Conservation (phyloP, 2,329 filamentous ascomycete genomes). For the Ascochyta fabae region DNA sequence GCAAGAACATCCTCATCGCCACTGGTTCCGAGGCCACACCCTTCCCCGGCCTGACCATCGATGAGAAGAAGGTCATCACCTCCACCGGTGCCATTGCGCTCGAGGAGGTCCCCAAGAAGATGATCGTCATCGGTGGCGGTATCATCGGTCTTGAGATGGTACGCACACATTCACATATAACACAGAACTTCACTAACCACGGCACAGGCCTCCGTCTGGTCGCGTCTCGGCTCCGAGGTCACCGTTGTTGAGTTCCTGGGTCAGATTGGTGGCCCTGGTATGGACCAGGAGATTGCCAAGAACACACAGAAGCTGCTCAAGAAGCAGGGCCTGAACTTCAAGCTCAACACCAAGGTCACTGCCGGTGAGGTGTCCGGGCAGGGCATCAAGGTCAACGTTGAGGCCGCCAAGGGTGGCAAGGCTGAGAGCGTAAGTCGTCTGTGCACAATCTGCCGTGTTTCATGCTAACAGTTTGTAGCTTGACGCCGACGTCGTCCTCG, state of each 20-base stretch:
- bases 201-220: constrained; percentile 83
- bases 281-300: constrained; percentile 95
- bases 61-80: constrained; percentile 96
- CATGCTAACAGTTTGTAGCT: constrained; percentile 63
- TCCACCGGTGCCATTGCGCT: constrained; percentile 94
- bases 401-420: constrained; percentile 96
- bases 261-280: constrained; percentile 96
- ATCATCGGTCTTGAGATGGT: constrained; percentile 99
- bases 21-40: constrained; percentile 95
- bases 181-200: not conserved
- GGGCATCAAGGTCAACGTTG: constrained; percentile 80
- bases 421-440: constrained; percentile 74
- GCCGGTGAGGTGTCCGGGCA: constrained; percentile 81
- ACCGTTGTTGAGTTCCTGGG: constrained; percentile 96
- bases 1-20: constrained; percentile 98
- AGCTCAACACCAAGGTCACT: constrained; percentile 93
- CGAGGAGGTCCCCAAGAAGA: constrained; percentile 89
- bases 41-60: constrained; percentile 93
- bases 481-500: constrained; percentile 92
- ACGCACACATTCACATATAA: constrained; percentile 27
- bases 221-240: constrained; percentile 88
- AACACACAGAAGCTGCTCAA: constrained; percentile 86
- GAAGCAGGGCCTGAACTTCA: constrained; percentile 99
- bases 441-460: no score
- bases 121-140: constrained; percentile 96